phyloP scores from a whole-genome alignment of 2,329 filamentous ascomycete genomes.

The Aplosporella prunicola region DNA sequence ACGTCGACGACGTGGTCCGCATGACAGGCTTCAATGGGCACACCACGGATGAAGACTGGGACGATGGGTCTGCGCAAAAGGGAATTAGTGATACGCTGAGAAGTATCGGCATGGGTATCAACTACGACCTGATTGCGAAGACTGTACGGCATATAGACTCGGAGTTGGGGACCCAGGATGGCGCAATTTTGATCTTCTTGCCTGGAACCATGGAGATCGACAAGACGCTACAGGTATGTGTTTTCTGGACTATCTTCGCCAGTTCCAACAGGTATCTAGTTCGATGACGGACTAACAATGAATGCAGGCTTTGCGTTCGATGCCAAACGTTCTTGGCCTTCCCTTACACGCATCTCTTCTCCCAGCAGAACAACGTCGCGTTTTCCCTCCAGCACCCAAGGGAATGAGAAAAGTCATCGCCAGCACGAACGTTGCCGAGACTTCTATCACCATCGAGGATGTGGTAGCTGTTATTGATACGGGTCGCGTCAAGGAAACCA shows the following conservation, averaged over 20 bases:
- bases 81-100: constrained; percentile 33
- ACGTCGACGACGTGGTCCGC: constrained; percentile 77
- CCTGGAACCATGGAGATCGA: constrained; percentile 90
- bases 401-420: constrained; percentile 89
- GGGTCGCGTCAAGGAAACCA: constrained; percentile 92
- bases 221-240: constrained; percentile 53
- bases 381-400: constrained; percentile 66
- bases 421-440: constrained; percentile 94
- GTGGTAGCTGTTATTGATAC: constrained; percentile 94
- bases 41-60: constrained; percentile 45
- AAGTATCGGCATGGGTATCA: constrained; percentile 63
- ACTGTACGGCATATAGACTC: constrained; percentile 74
- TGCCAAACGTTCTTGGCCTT: constrained; percentile 60
- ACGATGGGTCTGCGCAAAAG: constrained; percentile 36
- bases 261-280: background rate
- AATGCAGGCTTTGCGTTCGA: constrained; percentile 44
- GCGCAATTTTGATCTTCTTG: constrained; percentile 90
- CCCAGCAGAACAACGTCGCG: constrained; percentile 75
- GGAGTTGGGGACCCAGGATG: constrained; percentile 61
- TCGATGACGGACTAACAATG: background rate
- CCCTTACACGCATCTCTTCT: constrained; percentile 88
- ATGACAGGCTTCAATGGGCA: constrained; percentile 59
- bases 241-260: background rate
- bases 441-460: constrained; percentile 96
- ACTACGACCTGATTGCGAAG: constrained; percentile 76